Conservation (phyloP, 1,284 basidiomycete genomes). For the Puccinia triticina region DNA sequence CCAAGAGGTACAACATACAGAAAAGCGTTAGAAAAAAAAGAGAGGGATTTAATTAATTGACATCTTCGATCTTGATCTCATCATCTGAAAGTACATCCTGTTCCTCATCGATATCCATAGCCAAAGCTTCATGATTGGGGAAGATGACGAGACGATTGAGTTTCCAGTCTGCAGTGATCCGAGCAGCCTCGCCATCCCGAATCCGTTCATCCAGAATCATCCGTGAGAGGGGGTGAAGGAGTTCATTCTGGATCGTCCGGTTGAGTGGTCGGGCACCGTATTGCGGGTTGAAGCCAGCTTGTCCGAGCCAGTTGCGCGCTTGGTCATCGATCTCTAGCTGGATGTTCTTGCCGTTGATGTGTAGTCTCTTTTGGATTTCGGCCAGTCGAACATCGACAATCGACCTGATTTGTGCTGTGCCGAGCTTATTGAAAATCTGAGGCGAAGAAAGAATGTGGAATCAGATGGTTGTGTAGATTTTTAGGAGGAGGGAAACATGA, state of each 20-base stretch:
- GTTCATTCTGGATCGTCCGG: slow-evolving; percentile 85
- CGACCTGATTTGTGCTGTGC: slow-evolving; percentile 63
- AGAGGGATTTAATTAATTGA: slow-evolving; percentile 65
- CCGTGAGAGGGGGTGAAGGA: slow-evolving; percentile 87
- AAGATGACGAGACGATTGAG: slow-evolving; percentile 77
- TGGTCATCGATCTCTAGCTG: slow-evolving; percentile 73
- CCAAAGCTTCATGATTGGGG: slow-evolving; percentile 75
- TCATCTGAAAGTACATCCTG: slow-evolving; percentile 61
- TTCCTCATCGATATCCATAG: slow-evolving; percentile 69
- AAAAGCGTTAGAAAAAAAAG: background rate
- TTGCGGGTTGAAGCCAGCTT: slow-evolving; percentile 68
- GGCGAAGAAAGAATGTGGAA: background rate
- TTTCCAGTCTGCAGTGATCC: slow-evolving; percentile 78
- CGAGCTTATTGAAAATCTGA: slow-evolving; percentile 65
- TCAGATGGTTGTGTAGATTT: background rate
- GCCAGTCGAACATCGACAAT: slow-evolving; percentile 65
- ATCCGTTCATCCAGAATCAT: slow-evolving; percentile 82
- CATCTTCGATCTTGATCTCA: slow-evolving; percentile 75
- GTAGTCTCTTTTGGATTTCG: slow-evolving; percentile 73
- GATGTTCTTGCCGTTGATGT: slow-evolving; percentile 74
- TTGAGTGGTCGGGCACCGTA: slow-evolving; percentile 92
- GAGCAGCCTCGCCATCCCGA: slow-evolving; percentile 77
- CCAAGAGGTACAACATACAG: background rate
- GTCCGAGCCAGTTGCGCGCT: slow-evolving; percentile 79
- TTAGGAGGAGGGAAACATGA: background rate